Percentiles rank a stretch among this genome's conserved stretches.
Conservation (phyloP, 2,329 filamentous ascomycete genomes). For the Kalaharituber pfeilii region DNA sequence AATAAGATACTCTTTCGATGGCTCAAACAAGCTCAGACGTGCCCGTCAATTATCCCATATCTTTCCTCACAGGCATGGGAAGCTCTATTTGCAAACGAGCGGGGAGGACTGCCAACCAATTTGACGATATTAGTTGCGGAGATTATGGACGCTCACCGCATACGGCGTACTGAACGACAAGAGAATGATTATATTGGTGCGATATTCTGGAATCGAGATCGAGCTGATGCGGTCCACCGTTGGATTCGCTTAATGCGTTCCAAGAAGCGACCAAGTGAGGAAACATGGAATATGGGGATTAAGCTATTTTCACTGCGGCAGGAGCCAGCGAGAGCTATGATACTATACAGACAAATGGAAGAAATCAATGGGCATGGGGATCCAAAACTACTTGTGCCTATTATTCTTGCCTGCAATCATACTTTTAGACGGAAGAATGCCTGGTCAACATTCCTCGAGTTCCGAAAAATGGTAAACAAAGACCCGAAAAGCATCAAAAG, state of each 20-base stretch:
- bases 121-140: slow-evolving; percentile 16
- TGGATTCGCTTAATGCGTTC: slow-evolving; percentile 8
- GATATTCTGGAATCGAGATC: slow-evolving; percentile 14
- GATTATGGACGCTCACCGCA: slow-evolving; percentile 10
- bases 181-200: slow-evolving; percentile 19
- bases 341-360: slow-evolving; percentile 39
- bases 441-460: slow-evolving; percentile 47
- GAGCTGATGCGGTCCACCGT: slow-evolving; percentile 3
- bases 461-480: slow-evolving; percentile 43
- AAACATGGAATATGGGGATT: slow-evolving; percentile 45
- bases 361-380: slow-evolving; percentile 32
- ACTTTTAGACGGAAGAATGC: slow-evolving; percentile 40
- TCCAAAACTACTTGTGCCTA: slow-evolving; percentile 42
- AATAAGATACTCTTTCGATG: slow-evolving; percentile 14
- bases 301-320: slow-evolving; percentile 44
- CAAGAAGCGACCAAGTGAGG: slow-evolving; percentile 1
- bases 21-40: slow-evolving; percentile 6
- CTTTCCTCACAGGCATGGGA: slow-evolving; percentile 17
- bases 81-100: slow-evolving; percentile 17
- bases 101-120: slow-evolving; percentile 9
- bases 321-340: slow-evolving; percentile 41
- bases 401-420: slow-evolving; percentile 51
- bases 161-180: slow-evolving; percentile 13
- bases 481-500: slow-evolving; percentile 25
- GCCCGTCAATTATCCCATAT: slow-evolving; percentile 7